phyloP scores from a whole-genome alignment of 768 basidiomycete species.

The Pleurotus platypus region DNA sequence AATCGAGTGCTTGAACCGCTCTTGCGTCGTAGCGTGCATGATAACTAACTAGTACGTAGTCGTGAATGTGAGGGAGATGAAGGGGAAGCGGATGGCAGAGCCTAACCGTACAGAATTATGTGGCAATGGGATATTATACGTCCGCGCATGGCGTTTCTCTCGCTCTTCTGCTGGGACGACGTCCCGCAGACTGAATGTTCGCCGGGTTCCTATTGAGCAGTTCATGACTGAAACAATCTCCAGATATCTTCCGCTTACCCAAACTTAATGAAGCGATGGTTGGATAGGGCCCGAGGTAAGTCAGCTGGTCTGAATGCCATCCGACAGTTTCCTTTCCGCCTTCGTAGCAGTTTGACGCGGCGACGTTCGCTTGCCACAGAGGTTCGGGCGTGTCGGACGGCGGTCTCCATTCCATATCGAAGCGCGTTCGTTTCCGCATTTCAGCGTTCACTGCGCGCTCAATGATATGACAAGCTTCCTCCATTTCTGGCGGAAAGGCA shows the following conservation, averaged over 20 bases:
- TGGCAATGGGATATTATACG: conserved; percentile 70
- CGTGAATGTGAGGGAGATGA: no score
- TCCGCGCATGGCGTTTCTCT: conserved; percentile 55
- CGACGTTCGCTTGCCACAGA: conserved; percentile 78
- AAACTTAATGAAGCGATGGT: conserved; percentile 85
- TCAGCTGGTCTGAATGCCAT: conserved; percentile 77
- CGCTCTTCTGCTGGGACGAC: conserved; percentile 65
- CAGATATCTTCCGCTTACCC: conserved; percentile 35
- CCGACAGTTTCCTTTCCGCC: conserved; percentile 82
- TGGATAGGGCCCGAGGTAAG: conserved; percentile 79
- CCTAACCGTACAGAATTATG: conserved; percentile 64
- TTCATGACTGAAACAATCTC: not conserved
- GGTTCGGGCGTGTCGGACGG: conserved; percentile 15
- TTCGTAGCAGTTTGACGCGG: conserved; percentile 81
- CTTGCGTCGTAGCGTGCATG: conserved; percentile 86
- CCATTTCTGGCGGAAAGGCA: conserved; percentile 65
- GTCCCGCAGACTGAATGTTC: conserved; percentile 74
- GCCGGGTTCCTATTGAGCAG: conserved; percentile 48
- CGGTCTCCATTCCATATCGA: conserved; percentile 64
- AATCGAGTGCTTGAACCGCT: conserved; percentile 76
- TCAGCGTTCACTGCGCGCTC: conserved; percentile 72
- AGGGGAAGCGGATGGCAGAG: no score
- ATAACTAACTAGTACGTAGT: conserved; percentile 55
- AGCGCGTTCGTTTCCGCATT: conserved; percentile 56
- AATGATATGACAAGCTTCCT: conserved; percentile 70